phyloP scores from a whole-genome alignment of 495 filamentous ascomycete species.

The Extremus antarcticus region DNA sequence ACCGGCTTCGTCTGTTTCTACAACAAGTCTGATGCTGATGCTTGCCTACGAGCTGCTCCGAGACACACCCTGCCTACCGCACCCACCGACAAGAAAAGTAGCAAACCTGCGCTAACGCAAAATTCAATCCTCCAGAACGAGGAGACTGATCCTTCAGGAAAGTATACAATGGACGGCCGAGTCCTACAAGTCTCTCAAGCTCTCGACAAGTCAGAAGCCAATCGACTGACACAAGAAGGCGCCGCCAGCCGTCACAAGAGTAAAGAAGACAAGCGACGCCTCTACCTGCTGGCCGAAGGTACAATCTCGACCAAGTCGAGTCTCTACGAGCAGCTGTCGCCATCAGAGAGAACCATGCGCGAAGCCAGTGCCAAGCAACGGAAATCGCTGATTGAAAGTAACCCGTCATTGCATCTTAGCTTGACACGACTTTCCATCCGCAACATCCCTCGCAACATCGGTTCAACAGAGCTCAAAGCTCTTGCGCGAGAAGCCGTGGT shows the following conservation, averaged over 20 bases:
- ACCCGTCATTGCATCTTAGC: slow-evolving; percentile 79
- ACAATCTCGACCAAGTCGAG: slow-evolving; percentile 60
- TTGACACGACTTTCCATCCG: slow-evolving; percentile 88
- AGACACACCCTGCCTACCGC: slow-evolving; percentile 23
- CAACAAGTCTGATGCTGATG: slow-evolving; percentile 56
- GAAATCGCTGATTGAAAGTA: slow-evolving; percentile 77
- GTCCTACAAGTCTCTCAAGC: slow-evolving; percentile 74
- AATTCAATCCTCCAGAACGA: slow-evolving; percentile 74
- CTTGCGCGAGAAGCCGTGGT: slow-evolving; percentile 84
- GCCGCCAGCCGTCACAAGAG: slow-evolving; percentile 51
- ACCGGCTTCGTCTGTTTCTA: slow-evolving; percentile 94
- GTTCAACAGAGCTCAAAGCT: slow-evolving; percentile 80
- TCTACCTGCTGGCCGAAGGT: slow-evolving; percentile 84
- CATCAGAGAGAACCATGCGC: slow-evolving; percentile 74
- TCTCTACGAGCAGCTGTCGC: slow-evolving; percentile 62
- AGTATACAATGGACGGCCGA: slow-evolving; percentile 82
- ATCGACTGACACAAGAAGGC: slow-evolving; percentile 59
- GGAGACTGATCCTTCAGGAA: slow-evolving; percentile 58
- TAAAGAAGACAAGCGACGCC: slow-evolving; percentile 79
- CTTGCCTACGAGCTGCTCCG: slow-evolving; percentile 67
- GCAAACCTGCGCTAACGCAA: slow-evolving; percentile 3
- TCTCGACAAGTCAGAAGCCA: slow-evolving; percentile 68
- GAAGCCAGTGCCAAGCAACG: slow-evolving; percentile 82
- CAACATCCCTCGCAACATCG: slow-evolving; percentile 77
- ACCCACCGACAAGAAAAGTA: slow-evolving; percentile 12